Evolutionary conservation across 495 filamentous ascomycete species (phyloP).

Genomic region (Annulohypoxylon stygium): DNA sequence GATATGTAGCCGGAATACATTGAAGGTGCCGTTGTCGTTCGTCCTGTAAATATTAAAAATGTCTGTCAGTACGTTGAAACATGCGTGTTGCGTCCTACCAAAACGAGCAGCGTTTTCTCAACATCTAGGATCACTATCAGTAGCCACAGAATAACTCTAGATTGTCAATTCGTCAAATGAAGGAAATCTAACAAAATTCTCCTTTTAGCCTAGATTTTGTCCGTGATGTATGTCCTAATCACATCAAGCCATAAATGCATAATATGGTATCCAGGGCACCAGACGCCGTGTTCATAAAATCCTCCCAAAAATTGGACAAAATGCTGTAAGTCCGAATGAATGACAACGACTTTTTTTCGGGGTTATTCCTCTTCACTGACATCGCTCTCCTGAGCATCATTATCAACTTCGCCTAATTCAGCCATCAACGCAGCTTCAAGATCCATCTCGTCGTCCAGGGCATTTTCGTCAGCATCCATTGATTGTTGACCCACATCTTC

Average conservation of each 20-base stretch:
- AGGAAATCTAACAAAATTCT: conserved; percentile 8
- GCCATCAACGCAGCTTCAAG: conserved; percentile 57
- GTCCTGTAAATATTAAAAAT: neutral
- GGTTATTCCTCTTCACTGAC: conserved; percentile 55
- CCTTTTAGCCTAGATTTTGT: conserved; percentile 3
- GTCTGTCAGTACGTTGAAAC: neutral
- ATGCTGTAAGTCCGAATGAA: neutral
- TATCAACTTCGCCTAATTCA: conserved; percentile 50
- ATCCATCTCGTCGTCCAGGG: conserved; percentile 51
- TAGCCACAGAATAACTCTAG: neutral
- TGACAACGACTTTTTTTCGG: neutral
- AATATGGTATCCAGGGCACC: conserved; percentile 39
- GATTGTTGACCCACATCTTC: conserved; percentile 47
- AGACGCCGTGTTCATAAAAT: conserved; percentile 29
- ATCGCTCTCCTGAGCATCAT: conserved; percentile 51
- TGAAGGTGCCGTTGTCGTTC: neutral
- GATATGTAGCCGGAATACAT: neutral
- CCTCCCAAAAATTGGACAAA: conserved; percentile 2
- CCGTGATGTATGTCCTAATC: conserved; percentile 19
- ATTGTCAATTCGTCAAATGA: neutral
- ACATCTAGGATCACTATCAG: neutral
- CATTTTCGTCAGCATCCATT: conserved; percentile 34
- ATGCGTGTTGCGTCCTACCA: too few species aligned
- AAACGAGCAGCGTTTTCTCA: neutral
- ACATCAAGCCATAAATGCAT: conserved; percentile 17